Evolutionary conservation across 345 rosid genomes (phyloP).

Genomic region (Populus deltoides): DNA sequence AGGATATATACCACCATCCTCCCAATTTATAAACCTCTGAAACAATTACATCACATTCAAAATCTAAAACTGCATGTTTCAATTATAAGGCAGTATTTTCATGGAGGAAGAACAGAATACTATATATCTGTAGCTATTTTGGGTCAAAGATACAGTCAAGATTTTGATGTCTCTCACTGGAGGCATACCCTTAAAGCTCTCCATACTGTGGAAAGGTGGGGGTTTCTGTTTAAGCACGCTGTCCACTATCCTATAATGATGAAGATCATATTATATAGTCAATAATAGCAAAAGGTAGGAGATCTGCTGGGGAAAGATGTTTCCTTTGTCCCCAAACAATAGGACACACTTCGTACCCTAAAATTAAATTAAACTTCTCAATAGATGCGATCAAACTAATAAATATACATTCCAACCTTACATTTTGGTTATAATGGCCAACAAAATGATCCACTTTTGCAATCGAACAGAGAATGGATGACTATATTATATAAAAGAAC

Average conservation of each 20-base stretch:
- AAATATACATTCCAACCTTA: neutral
- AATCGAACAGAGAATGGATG: constrained; percentile 5
- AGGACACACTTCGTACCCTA: constrained; percentile 36
- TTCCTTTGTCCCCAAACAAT: constrained; percentile 31
- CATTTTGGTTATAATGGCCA: constrained; percentile 28
- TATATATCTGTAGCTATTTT: neutral
- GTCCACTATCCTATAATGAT: constrained; percentile 12
- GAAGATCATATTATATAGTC: neutral
- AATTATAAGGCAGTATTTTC: neutral
- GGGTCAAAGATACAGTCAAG: neutral
- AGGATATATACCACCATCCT: neutral
- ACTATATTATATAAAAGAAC: neutral
- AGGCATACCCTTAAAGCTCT: neutral
- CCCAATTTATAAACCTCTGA: no score
- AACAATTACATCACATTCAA: neutral
- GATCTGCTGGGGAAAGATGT: constrained; percentile 12
- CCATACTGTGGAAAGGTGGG: constrained; percentile 19
- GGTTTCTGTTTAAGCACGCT: constrained; percentile 32
- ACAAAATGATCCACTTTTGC: constrained; percentile 22
- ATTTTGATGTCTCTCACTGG: neutral
- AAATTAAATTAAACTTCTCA: constrained; percentile 27
- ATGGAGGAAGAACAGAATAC: neutral
- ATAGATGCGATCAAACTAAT: neutral
- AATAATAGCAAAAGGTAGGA: neutral
- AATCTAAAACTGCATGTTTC: no score